Percentiles rank a stretch among this genome's conserved stretches.
Conservation (phyloP, 441 rosid species). For the Gossypium trilobum region DNA sequence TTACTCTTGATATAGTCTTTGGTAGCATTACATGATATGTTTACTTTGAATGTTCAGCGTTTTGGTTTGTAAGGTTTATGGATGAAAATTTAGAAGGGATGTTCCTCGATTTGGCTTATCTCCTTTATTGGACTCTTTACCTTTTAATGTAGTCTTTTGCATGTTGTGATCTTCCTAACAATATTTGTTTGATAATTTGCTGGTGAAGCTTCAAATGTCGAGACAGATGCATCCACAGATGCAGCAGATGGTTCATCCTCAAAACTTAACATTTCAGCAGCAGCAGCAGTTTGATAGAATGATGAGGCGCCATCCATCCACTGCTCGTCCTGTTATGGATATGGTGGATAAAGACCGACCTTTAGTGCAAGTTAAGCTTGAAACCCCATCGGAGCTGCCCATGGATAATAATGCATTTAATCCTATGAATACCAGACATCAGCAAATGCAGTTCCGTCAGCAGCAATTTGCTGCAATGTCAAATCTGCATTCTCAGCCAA, state of each 20-base stretch:
- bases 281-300: slow-evolving; percentile 49
- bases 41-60: neutral
- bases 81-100: neutral
- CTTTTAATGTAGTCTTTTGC: neutral
- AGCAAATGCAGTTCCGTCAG: slow-evolving; percentile 56
- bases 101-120: neutral
- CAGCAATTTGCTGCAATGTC: slow-evolving; percentile 63
- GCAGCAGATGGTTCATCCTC: slow-evolving; percentile 59
- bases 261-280: slow-evolving; percentile 37
- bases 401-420: slow-evolving; percentile 52
- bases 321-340: slow-evolving; percentile 45
- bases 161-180: slow-evolving; percentile 3
- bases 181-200: neutral
- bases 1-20: neutral
- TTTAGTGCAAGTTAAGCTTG: slow-evolving; percentile 65
- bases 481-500: slow-evolving; percentile 48
- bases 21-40: neutral
- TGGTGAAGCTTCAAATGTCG: slow-evolving; percentile 39
- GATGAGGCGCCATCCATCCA: slow-evolving; percentile 50
- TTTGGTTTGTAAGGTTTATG: neutral
- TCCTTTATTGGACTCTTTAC: neutral
- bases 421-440: slow-evolving; percentile 43
- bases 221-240: slow-evolving; percentile 69
- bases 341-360: slow-evolving; percentile 67
- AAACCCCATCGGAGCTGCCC: slow-evolving; percentile 54